phyloP scores from a whole-genome alignment of 331 rosid species.

The Ulmus americana region DNA sequence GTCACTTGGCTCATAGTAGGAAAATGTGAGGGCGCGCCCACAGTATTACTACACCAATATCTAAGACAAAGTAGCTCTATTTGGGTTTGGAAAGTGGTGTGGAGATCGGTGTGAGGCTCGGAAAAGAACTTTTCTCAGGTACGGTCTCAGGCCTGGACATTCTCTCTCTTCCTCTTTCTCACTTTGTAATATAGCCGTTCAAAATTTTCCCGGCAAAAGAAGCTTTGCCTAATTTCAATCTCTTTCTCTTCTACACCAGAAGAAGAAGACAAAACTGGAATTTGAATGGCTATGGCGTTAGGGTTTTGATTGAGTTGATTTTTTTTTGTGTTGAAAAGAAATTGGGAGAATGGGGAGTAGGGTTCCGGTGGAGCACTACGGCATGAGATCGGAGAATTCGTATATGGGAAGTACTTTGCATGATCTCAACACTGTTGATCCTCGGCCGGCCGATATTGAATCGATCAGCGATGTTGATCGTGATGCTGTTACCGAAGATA shows the following conservation, averaged over 20 bases:
- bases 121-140: constrained; percentile 40
- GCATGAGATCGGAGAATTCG: constrained; percentile 68
- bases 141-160: constrained; percentile 48
- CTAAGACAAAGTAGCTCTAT: too few relatives aligned
- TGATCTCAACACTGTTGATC: constrained; percentile 66
- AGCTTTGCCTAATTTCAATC: not conserved
- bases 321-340: not conserved
- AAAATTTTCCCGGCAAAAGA: not conserved
- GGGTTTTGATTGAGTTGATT: not conserved
- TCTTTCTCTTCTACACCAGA: not conserved
- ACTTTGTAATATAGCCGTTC: constrained; percentile 37
- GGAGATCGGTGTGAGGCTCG: constrained; percentile 50
- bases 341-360: constrained; percentile 50
- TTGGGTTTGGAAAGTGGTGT: constrained; percentile 32
- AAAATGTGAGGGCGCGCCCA: too few relatives aligned
- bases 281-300: not conserved
- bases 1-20: too few relatives aligned
- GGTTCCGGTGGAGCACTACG: constrained; percentile 90
- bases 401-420: constrained; percentile 77
- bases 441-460: constrained; percentile 47
- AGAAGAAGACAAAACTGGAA: not conserved
- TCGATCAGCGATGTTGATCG: constrained; percentile 47
- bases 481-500: constrained; percentile 37
- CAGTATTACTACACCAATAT: too few relatives aligned
- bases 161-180: not conserved